Conservation (phyloP, 1,284 basidiomycete species). For the Ceratobasidium sp. region DNA sequence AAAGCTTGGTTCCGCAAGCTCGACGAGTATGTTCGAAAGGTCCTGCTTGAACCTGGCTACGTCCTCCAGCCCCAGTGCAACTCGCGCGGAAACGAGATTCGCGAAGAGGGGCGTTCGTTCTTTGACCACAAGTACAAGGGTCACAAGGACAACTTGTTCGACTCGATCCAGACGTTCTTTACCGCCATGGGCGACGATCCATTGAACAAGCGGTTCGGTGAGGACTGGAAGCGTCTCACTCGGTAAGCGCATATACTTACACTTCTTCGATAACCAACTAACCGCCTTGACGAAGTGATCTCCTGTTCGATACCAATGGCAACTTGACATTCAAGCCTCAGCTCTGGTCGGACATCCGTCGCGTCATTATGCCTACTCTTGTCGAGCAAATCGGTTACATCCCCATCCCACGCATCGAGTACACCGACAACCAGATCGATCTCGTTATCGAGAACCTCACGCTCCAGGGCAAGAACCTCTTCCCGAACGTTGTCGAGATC, state of each 20-base stretch:
- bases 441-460: slow-evolving; percentile 95
- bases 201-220: slow-evolving; percentile 83
- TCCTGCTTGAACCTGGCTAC: slow-evolving; percentile 89
- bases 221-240: slow-evolving; percentile 87
- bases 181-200: slow-evolving; percentile 88
- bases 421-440: slow-evolving; percentile 88
- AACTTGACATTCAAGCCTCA: slow-evolving; percentile 88
- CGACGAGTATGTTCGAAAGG: slow-evolving; percentile 76
- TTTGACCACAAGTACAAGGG: slow-evolving; percentile 87
- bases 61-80: slow-evolving; percentile 85
- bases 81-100: slow-evolving; percentile 71
- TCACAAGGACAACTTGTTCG: slow-evolving; percentile 88
- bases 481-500: slow-evolving; percentile 82
- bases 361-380: slow-evolving; percentile 84
- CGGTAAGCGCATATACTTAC: slow-evolving; percentile 7
- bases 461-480: slow-evolving; percentile 85
- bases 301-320: slow-evolving; percentile 83
- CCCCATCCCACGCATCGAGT: slow-evolving; percentile 93
- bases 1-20: slow-evolving; percentile 81
- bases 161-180: slow-evolving; percentile 82
- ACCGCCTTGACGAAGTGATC: slow-evolving; percentile 65
- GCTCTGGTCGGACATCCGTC: slow-evolving; percentile 88
- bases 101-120: slow-evolving; percentile 80
- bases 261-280: background rate
- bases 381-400: slow-evolving; percentile 88